These are phyloP conservation scores for Aspergillus terreus DNA, from an alignment of 2,329 filamentous ascomycete genomes.

Conservation along the genomic window DNA sequence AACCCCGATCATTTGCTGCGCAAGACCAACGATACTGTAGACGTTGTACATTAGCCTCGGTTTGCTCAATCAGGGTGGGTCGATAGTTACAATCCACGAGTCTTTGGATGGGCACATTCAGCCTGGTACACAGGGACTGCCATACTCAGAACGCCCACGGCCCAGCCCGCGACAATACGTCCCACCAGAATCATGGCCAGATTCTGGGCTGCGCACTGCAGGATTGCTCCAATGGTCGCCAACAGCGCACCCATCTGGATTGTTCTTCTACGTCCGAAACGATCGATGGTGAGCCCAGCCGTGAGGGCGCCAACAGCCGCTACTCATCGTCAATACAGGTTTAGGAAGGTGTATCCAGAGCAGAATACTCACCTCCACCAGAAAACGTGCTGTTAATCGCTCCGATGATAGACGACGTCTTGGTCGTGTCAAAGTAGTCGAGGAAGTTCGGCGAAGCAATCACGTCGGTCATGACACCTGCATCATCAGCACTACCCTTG, in stretches of 20 bases:
- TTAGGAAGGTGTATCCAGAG: too few relatives aligned
- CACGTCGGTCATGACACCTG: neutral
- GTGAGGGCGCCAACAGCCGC: neutral
- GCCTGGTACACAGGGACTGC: neutral
- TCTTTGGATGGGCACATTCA: neutral
- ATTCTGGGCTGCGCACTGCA: neutral
- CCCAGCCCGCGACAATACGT: neutral
- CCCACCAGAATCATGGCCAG: neutral
- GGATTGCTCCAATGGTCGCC: neutral
- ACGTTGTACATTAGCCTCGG: neutral
- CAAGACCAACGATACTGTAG: neutral
- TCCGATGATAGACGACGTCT: neutral
- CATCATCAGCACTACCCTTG: neutral
- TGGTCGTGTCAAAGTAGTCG: neutral
- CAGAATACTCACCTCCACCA: neutral
- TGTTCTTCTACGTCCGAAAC: neutral
- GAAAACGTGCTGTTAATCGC: neutral
- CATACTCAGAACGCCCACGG: neutral
- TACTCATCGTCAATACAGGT: neutral
- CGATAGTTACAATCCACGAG: neutral
- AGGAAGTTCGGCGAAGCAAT: neutral
- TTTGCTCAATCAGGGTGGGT: neutral
- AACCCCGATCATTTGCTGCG: neutral
- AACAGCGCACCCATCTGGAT: neutral
- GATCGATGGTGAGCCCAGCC: neutral